These are phyloP conservation scores for Paramecium biaurelia DNA, from an alignment of 73 alveolate genomes.

Conservation along the genomic window DNA sequence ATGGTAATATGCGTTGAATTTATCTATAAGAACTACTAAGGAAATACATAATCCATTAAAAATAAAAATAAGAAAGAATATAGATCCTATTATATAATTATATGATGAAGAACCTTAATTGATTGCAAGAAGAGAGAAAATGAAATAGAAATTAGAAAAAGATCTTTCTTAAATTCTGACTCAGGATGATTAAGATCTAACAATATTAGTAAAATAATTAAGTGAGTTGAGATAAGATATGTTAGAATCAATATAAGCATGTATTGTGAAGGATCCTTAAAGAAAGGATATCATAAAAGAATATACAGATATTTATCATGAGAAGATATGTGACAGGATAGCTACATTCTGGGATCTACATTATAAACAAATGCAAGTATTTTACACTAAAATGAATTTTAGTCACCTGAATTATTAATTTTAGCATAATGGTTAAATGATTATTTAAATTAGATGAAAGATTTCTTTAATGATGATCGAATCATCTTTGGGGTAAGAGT, in stretches of 20 bases:
- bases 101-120: conserved; percentile 33
- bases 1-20: conserved; percentile 48
- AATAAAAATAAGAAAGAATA: conserved; percentile 40
- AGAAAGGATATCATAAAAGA: conserved; percentile 60
- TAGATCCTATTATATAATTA: conserved; percentile 32
- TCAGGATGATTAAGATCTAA: not conserved
- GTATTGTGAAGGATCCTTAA: conserved; percentile 49
- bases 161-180: not conserved
- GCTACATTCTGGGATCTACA: conserved; percentile 39
- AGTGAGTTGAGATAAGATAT: conserved; percentile 1
- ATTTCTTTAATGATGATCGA: conserved; percentile 58
- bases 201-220: not conserved
- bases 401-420: not conserved
- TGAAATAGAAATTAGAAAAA: conserved; percentile 15
- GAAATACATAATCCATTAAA: conserved; percentile 37
- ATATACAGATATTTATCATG: conserved; percentile 52
- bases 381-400: not conserved
- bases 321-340: conserved; percentile 28
- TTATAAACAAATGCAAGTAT: not conserved
- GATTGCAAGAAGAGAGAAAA: conserved; percentile 19
- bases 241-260: conserved; percentile 57
- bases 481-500: conserved; percentile 34
- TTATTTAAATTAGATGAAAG: conserved; percentile 27
- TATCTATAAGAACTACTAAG: conserved; percentile 37
- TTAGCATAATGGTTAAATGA: conserved; percentile 44